Base-by-base conservation (phyloP, 345 rosid genomes). In the Hevea brasiliensis region DNA sequence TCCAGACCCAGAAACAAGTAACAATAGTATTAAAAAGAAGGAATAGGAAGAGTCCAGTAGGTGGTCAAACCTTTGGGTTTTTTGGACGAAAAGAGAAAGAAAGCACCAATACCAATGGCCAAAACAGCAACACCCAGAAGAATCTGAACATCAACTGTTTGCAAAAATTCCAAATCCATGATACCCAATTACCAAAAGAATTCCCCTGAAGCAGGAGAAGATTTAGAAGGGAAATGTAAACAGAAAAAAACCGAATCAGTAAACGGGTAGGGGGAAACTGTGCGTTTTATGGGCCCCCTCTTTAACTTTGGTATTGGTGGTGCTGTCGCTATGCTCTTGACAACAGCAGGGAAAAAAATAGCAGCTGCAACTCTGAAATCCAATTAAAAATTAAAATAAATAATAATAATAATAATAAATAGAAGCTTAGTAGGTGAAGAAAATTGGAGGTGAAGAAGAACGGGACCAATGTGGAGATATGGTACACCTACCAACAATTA, bases 71-170 rank as follows among this genome's bases (percentile, higher is more conserved):
- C 97, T 90, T 84, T 89, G 53, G 91, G 82, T 58, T 90, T 94
- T 70, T 77, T 88, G 77, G 89, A 81, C 72, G 89, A 89, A 24
- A 85, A 76, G 37, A 85, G 84, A 64, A 80, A 92, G 61, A 86
- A 83, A 73, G 88, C 92, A 54, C 89, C 95, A 14, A 85, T 70
- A 60, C 41, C 82, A 74, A 79, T 70, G 70, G 97, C 97, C 68
- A 89, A 61, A 69, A 92, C 57, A 74, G 98, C 98, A 6, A 92
- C 86, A 50, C 89, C 98, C 59, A 78, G 77, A 47, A 92, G 87
- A 78, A 92, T 79, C 86, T 94, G 91, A 72, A 74, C 82, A 72
- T 94, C 94, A 62, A 85, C 56, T 51, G 92, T 82, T 37, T 87
- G 87, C 83, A 94, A 73, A 78, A 81, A 81, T 21, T 79, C 91